Evolutionary conservation across 2,329 filamentous ascomycete genomes (phyloP), one percentile per base, ranked within the genome.

Genomic region (Colletotrichum sp.): DNA sequence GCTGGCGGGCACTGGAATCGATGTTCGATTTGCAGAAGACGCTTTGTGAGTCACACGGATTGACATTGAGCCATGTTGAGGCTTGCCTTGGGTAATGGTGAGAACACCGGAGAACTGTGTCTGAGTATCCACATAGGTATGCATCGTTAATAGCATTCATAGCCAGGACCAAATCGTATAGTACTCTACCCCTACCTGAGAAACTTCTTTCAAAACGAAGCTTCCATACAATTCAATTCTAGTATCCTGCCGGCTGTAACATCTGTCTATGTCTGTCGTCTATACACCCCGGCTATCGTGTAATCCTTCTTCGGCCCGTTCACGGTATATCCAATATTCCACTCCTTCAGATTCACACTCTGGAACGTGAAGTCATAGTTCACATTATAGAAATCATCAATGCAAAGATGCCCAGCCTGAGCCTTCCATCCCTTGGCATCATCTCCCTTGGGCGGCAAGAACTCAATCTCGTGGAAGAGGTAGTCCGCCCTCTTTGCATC

Each of bases 261-360:
- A 48, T 61, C 57, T 18, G 13, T 18, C 38, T 36, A 43, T 7
- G 13, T 60, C 24, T 79, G 84, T 70, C 90, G 83, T 58, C 79
- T 87, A 81, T 93, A 93, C 1, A 81, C 82, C 3, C 90, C 91
- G 10, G 85, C 82, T 69, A 93, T 92, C 0, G 85, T 90, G 80
- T 96, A 96, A 80, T 95, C 92, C 84, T 96, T 96, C 82, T 92
- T 92, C 3, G 94, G 94, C 0, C 94, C 94, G 30, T 89, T 91
- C 3, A 95, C 94, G 2, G 87, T 88, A 79, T 95, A 95, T 68
- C 86, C 89, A 60, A 94, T 86, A 34, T 83, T 88, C 90, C 93
- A 95, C 30, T 87, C 83, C 68, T 82, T 81, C 78, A 95, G 79
- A 58, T 89, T 89, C 2, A 93, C 86, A 15, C 90, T 91, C 64